phyloP scores from a whole-genome alignment of 1,284 basidiomycete genomes.

The Chondrostereum purpureum region DNA sequence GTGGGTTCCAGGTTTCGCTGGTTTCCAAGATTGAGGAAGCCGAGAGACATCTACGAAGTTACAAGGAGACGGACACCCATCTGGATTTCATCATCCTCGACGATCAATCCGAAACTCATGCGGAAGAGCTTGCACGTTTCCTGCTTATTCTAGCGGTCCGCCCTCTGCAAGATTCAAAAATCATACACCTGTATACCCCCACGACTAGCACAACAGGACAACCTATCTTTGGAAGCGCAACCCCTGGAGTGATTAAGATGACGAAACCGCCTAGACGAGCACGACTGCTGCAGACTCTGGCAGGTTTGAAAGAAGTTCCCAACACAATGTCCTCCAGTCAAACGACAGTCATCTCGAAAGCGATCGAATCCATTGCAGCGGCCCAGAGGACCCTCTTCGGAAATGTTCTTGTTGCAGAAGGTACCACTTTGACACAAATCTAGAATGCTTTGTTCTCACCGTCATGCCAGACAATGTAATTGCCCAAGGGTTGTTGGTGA shows the following conservation, averaged over 20 bases:
- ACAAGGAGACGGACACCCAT: slow-evolving; percentile 24
- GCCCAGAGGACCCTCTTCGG: slow-evolving; percentile 52
- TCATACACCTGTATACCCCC: slow-evolving; percentile 66
- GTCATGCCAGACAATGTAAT: slow-evolving; percentile 66
- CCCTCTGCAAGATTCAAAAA: slow-evolving; percentile 46
- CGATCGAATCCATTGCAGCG: slow-evolving; percentile 38
- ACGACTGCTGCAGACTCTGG: slow-evolving; percentile 55
- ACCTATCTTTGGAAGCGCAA: slow-evolving; percentile 41
- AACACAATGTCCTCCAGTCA: slow-evolving; percentile 32
- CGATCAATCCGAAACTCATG: slow-evolving; percentile 51
- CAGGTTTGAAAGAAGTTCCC: slow-evolving; percentile 49
- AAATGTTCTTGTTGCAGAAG: slow-evolving; percentile 65
- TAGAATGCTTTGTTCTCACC: slow-evolving; percentile 1
- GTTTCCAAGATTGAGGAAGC: slow-evolving; percentile 40
- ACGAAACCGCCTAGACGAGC: slow-evolving; percentile 61
- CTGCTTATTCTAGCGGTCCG: slow-evolving; percentile 32
- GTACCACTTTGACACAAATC: slow-evolving; percentile 23
- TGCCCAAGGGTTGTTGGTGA: slow-evolving; percentile 57
- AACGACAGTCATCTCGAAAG: slow-evolving; percentile 30
- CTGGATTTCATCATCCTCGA: slow-evolving; percentile 64
- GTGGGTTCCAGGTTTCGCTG: slow-evolving; percentile 41
- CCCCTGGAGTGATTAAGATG: slow-evolving; percentile 56
- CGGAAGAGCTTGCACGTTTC: slow-evolving; percentile 45
- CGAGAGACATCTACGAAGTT: slow-evolving; percentile 32
- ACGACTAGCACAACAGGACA: slow-evolving; percentile 49